Percentiles rank a stretch among this genome's conserved stretches.
These are phyloP conservation scores for Solanum infundibuliforme DNA, from an alignment of 257 asterid genomes.

Conservation along the genomic window DNA sequence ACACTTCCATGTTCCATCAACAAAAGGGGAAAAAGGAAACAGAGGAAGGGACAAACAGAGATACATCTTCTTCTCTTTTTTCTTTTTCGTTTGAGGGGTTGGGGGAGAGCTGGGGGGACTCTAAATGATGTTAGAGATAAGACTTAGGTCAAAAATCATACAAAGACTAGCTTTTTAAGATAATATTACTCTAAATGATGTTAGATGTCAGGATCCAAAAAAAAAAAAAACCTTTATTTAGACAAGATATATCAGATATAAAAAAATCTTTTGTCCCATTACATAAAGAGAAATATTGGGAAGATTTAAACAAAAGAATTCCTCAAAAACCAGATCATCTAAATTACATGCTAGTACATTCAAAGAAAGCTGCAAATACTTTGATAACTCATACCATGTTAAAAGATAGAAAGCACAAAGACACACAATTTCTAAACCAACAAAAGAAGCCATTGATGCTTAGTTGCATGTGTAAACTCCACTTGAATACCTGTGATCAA, in stretches of 20 bases:
- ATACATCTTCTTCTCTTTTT: no score
- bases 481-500: slow-evolving; percentile 73
- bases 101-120: no score
- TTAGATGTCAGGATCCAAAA: not conserved
- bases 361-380: not conserved
- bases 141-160: not conserved
- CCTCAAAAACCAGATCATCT: not conserved
- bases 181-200: not conserved
- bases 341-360: not conserved
- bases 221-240: not conserved
- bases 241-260: not conserved
- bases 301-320: not conserved
- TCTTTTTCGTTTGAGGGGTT: no score
- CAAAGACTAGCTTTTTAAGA: not conserved
- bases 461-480: slow-evolving; percentile 69
- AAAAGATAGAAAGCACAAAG: not conserved
- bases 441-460: not conserved
- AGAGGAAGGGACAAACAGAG: not conserved
- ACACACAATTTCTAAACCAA: not conserved
- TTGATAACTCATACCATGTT: not conserved
- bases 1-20: not conserved
- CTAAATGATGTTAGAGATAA: not conserved
- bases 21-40: not conserved
- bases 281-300: not conserved
- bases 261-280: not conserved